These are phyloP conservation scores for Tetrapyrgos nigripes DNA, from an alignment of 1,284 basidiomycete genomes.

Conservation along the genomic window DNA sequence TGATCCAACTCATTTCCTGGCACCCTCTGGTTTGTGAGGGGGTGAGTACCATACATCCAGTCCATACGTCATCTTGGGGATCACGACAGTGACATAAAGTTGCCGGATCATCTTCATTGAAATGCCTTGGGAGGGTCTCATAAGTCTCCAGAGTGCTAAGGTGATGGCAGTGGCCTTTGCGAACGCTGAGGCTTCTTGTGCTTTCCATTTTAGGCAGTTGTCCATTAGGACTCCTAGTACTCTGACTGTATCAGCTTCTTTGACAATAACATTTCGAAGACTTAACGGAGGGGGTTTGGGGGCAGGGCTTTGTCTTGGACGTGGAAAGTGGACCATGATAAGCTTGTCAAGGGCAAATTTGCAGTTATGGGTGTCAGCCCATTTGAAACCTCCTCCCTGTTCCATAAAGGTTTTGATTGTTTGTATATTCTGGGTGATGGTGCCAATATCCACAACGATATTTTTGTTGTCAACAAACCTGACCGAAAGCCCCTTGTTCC, in stretches of 20 bases:
- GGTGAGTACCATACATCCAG: conserved; percentile 41
- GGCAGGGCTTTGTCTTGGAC: conserved; percentile 1
- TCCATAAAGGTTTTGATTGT: conserved; percentile 32
- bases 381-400: conserved; percentile 27
- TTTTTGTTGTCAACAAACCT: conserved; percentile 22
- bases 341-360: conserved; percentile 31
- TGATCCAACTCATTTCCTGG: conserved; percentile 5
- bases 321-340: conserved; percentile 26
- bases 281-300: conserved; percentile 6
- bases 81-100: conserved; percentile 33
- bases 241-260: conserved; percentile 24
- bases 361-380: conserved; percentile 33
- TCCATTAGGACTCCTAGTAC: conserved; percentile 45
- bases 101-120: conserved; percentile 12
- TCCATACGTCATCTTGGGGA: conserved; percentile 44
- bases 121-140: conserved; percentile 21
- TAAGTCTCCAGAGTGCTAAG: conserved; percentile 25
- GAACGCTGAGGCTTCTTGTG: conserved; percentile 34
- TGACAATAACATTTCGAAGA: conserved; percentile 10
- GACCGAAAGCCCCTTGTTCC: neutral
- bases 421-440: conserved; percentile 20
- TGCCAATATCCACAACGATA: conserved; percentile 8
- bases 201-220: conserved; percentile 36
- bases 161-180: conserved; percentile 35
- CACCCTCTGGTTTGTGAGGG: conserved; percentile 8